Evolutionary conservation across 148 eudicot species (phyloP).

Genomic region (Cornus suecica): DNA sequence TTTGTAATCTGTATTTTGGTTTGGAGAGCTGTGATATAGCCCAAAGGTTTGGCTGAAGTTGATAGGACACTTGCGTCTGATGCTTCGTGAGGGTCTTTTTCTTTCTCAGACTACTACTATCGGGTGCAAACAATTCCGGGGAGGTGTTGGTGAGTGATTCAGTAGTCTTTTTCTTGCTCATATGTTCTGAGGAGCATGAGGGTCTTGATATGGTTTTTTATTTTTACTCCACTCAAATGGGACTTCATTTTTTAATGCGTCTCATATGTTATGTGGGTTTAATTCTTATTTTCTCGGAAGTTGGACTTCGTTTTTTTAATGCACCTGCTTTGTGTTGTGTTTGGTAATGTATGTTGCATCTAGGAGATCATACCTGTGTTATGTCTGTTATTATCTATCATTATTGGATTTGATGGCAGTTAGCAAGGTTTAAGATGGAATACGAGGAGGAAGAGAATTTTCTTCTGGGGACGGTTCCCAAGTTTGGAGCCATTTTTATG

Average conservation of each 20-base stretch:
- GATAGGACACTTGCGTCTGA: neutral
- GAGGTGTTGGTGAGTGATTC: no score
- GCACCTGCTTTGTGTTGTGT: neutral
- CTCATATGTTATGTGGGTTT: no score
- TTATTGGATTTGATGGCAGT: slow-evolving; percentile 1
- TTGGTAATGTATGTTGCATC: no score
- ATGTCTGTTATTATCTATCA: neutral
- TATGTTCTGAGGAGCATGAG: no score
- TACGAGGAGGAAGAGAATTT: slow-evolving; percentile 15
- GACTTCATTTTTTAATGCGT: no score
- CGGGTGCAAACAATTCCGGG: no score
- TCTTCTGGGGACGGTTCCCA: slow-evolving; percentile 40
- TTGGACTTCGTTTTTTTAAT: neutral
- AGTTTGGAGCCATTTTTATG: slow-evolving; percentile 71
- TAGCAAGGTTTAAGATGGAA: slow-evolving; percentile 17
- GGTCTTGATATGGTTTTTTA: no score
- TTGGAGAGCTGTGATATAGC: no score
- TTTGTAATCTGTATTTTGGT: neutral
- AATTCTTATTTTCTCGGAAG: neutral
- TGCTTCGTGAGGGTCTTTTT: no score
- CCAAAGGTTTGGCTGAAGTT: no score
- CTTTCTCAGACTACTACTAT: no score
- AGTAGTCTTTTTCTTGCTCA: neutral
- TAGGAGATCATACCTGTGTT: neutral
- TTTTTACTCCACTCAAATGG: no score